These are phyloP conservation scores for Phaseolus lunatus DNA, from an alignment of 306 rosid species.

Conservation along the genomic window DNA sequence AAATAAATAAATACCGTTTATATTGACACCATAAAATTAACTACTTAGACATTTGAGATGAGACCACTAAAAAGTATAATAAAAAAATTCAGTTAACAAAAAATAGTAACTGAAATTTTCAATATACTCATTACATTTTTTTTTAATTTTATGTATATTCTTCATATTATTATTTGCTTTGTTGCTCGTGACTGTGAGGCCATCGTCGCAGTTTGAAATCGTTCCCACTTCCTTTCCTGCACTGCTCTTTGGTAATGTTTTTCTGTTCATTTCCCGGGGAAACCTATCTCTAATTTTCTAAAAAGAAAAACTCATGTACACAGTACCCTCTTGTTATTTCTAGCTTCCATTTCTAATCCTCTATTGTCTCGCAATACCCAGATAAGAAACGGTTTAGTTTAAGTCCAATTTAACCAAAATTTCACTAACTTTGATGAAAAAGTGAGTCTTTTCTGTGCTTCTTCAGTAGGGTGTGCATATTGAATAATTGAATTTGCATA, in stretches of 20 bases:
- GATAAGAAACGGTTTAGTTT: conserved; percentile 13
- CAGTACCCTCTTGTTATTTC: conserved; percentile 18
- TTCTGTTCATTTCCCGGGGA: conserved; percentile 32
- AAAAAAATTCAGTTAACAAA: no score
- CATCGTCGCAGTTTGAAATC: conserved; percentile 21
- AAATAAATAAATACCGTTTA: no score
- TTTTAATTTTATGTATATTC: neutral
- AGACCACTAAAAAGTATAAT: no score
- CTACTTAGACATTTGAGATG: no score
- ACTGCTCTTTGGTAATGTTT: conserved; percentile 24
- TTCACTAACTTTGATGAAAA: conserved; percentile 16
- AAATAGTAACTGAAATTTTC: no score
- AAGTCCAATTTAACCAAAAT: conserved; percentile 14
- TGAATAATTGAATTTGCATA: conserved; percentile 20
- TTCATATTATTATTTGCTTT: neutral
- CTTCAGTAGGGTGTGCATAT: neutral
- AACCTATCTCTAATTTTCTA: conserved; percentile 24
- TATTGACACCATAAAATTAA: no score
- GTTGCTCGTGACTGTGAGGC: conserved; percentile 37
- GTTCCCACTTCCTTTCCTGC: neutral
- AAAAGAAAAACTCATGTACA: neutral
- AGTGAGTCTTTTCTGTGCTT: neutral
- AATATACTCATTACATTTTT: no score
- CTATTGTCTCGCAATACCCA: neutral
- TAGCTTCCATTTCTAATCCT: conserved; percentile 31